These are phyloP conservation scores for Rhododendron henanense DNA, from an alignment of 148 eudicot genomes.

Conservation along the genomic window DNA sequence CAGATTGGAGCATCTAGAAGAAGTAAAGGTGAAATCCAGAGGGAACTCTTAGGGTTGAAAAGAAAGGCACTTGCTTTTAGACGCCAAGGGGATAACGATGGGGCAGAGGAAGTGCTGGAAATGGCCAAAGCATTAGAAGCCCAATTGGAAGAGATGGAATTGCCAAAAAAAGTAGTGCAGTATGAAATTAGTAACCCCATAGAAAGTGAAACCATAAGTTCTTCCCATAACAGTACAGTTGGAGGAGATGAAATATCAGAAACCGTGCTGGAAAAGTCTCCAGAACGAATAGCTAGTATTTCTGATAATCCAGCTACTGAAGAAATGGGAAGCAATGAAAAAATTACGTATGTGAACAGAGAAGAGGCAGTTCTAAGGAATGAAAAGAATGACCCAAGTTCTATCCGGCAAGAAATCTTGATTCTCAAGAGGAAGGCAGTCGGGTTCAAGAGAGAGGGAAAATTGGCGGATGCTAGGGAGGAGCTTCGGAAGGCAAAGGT, in stretches of 20 bases:
- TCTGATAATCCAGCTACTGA: neutral
- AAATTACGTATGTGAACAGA: constrained; percentile 20
- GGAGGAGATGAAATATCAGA: constrained; percentile 19
- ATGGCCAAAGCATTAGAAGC: constrained; percentile 61
- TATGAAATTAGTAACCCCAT: constrained; percentile 13
- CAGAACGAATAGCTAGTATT: neutral
- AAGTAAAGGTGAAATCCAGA: constrained; percentile 77
- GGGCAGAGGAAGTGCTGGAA: constrained; percentile 75
- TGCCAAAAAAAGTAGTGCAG: constrained; percentile 33
- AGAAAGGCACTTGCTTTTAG: constrained; percentile 80
- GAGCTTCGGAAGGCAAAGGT: constrained; percentile 80
- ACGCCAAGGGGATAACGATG: constrained; percentile 75
- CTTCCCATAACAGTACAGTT: constrained; percentile 33
- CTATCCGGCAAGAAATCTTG: constrained; percentile 58
- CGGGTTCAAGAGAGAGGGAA: constrained; percentile 76
- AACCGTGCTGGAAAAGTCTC: constrained; percentile 1
- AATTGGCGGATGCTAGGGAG: constrained; percentile 76
- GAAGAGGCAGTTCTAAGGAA: constrained; percentile 19
- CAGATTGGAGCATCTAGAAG: constrained; percentile 31
- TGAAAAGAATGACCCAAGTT: constrained; percentile 22
- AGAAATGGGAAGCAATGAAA: constrained; percentile 10
- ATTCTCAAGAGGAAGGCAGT: constrained; percentile 72
- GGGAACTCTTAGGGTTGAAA: constrained; percentile 74
- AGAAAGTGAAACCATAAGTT: constrained; percentile 17
- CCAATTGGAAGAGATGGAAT: constrained; percentile 67